Evolutionary conservation across 257 asterid species (phyloP).

Genomic region (Penstemon davidsonii): DNA sequence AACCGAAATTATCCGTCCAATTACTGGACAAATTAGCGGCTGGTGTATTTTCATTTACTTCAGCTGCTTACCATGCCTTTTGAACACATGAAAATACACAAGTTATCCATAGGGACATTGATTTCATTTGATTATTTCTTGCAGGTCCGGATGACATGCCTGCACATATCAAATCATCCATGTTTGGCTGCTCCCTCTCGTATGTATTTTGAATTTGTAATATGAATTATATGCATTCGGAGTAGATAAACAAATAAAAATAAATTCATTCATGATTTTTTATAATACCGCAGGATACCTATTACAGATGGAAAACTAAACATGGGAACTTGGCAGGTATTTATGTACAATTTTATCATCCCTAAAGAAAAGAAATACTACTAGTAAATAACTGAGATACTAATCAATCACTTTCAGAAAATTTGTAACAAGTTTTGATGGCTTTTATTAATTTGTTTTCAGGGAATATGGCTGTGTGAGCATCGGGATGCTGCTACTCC

Average conservation of each 20-base stretch:
- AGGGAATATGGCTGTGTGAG: slow-evolving; percentile 99
- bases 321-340: slow-evolving; percentile 99
- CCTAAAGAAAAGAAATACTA: neutral
- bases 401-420: neutral
- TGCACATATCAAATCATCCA: slow-evolving; percentile 94
- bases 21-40: too few species aligned
- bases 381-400: neutral
- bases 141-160: slow-evolving; percentile 99
- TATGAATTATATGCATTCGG: slow-evolving; percentile 3
- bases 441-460: slow-evolving; percentile 27
- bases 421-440: neutral
- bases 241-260: slow-evolving; percentile 10
- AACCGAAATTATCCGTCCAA: too few species aligned
- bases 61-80: too few species aligned
- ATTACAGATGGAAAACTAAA: slow-evolving; percentile 82
- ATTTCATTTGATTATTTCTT: slow-evolving; percentile 27
- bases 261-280: slow-evolving; percentile 12
- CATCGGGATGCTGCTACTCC: slow-evolving; percentile 93
- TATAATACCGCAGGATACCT: slow-evolving; percentile 69
- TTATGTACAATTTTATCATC: neutral
- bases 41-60: too few species aligned
- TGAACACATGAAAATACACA: too few species aligned
- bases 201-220: slow-evolving; percentile 28
- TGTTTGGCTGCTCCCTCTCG: slow-evolving; percentile 95
- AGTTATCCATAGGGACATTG: neutral